phyloP scores from a whole-genome alignment of 257 asterid genomes.

The Solanum gandarillasii region DNA sequence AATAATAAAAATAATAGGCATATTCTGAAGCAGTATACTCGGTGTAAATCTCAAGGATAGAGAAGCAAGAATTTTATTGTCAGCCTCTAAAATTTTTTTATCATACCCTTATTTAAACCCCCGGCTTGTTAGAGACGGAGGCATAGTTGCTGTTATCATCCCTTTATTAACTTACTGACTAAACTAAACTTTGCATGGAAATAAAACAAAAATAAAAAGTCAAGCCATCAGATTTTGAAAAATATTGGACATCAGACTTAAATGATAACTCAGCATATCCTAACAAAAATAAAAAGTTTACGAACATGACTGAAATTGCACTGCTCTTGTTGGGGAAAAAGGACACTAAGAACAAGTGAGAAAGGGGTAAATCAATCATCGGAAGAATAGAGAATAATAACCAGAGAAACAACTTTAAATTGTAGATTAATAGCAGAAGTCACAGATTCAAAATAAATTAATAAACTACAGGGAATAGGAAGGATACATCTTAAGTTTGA shows the following conservation, averaged over 20 bases:
- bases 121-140: background rate
- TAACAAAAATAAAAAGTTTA: background rate
- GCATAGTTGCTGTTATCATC: background rate
- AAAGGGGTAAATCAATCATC: background rate
- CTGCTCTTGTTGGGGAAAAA: background rate
- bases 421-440: background rate
- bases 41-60: background rate
- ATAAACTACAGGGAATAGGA: background rate
- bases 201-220: background rate
- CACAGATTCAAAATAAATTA: background rate
- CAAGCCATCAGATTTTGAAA: background rate
- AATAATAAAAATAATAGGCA: background rate
- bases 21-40: background rate
- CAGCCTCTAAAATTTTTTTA: background rate
- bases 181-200: background rate
- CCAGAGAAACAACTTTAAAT: background rate
- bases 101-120: background rate
- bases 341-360: background rate
- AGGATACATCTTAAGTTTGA: slow-evolving; percentile 95
- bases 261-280: background rate
- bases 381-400: background rate
- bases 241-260: background rate
- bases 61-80: background rate
- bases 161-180: background rate
- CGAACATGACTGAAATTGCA: background rate